A percentile compares a stretch with the other conserved stretches of the same genome.
Evolutionary conservation across 2,329 filamentous ascomycete species (phyloP).

Genomic region (Ambrosiella xylebori): DNA sequence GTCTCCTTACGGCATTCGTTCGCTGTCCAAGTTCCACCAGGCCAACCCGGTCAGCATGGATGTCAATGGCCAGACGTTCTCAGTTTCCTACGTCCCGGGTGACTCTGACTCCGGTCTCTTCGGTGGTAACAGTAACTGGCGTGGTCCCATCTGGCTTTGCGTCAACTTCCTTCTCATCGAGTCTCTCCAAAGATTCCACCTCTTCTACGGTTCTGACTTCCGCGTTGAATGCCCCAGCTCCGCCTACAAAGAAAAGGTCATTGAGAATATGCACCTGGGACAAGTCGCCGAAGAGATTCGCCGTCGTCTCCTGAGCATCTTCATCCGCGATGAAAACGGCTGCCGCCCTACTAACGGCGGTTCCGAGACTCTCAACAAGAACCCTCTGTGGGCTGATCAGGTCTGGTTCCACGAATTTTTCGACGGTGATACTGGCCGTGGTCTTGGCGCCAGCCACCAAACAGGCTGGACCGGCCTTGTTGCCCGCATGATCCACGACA

Average conservation of each 20-base stretch:
- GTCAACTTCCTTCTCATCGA: slow-evolving; percentile 93
- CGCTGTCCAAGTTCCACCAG: slow-evolving; percentile 80
- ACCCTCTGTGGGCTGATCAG: slow-evolving; percentile 82
- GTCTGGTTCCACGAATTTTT: slow-evolving; percentile 97
- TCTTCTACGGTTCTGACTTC: slow-evolving; percentile 82
- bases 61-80: slow-evolving; percentile 79
- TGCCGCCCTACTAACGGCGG: slow-evolving; percentile 76
- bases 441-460: slow-evolving; percentile 82
- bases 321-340: slow-evolving; percentile 68
- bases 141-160: slow-evolving; percentile 87
- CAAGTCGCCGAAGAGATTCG: slow-evolving; percentile 91
- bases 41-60: slow-evolving; percentile 88
- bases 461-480: slow-evolving; percentile 94
- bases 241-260: background rate
- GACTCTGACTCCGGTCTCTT: slow-evolving; percentile 92
- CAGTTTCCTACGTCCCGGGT: slow-evolving; percentile 79
- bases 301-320: slow-evolving; percentile 82
- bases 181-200: slow-evolving; percentile 83
- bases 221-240: slow-evolving; percentile 66
- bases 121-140: slow-evolving; percentile 95
- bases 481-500: slow-evolving; percentile 94
- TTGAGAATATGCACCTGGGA: slow-evolving; percentile 69
- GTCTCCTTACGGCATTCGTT: slow-evolving; percentile 76
- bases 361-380: slow-evolving; percentile 73
- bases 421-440: slow-evolving; percentile 77